Evolutionary conservation across 345 rosid genomes (phyloP).

Genomic region (Citropsis articulata): DNA sequence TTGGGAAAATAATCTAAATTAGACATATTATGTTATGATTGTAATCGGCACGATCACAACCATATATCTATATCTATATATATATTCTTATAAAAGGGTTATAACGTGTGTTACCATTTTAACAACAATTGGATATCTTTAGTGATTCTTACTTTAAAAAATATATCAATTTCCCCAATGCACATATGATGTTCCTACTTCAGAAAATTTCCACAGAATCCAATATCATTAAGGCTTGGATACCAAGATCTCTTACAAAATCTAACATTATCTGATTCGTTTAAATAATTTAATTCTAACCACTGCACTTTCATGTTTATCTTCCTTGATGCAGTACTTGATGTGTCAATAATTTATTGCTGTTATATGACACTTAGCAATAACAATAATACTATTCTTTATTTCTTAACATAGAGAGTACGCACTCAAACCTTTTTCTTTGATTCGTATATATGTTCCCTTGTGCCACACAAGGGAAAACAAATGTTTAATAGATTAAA

Average conservation of each 20-base stretch:
- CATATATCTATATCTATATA: too few relatives aligned
- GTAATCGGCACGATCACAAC: not conserved
- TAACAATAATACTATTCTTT: too few relatives aligned
- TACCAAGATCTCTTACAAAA: not conserved
- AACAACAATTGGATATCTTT: not conserved
- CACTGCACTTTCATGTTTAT: not conserved
- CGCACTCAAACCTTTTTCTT: too few relatives aligned
- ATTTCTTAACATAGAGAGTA: too few relatives aligned
- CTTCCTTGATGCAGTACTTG: not conserved
- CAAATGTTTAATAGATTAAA: not conserved
- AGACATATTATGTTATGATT: not conserved
- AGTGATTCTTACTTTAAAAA: not conserved
- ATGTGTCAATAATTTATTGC: not conserved
- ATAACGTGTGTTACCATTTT: not conserved
- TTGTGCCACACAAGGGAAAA: too few relatives aligned
- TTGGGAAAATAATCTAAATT: not conserved
- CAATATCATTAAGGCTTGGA: not conserved
- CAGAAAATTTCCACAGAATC: not conserved
- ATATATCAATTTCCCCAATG: not conserved
- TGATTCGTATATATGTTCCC: not conserved
- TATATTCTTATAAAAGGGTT: not conserved
- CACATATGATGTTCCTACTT: not conserved
- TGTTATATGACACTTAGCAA: too few relatives aligned
- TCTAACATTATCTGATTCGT: not conserved
- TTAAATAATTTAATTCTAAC: not conserved